Base-by-base conservation (phyloP, 495 filamentous ascomycete species). In the Hypoxylon crocopeplum region DNA sequence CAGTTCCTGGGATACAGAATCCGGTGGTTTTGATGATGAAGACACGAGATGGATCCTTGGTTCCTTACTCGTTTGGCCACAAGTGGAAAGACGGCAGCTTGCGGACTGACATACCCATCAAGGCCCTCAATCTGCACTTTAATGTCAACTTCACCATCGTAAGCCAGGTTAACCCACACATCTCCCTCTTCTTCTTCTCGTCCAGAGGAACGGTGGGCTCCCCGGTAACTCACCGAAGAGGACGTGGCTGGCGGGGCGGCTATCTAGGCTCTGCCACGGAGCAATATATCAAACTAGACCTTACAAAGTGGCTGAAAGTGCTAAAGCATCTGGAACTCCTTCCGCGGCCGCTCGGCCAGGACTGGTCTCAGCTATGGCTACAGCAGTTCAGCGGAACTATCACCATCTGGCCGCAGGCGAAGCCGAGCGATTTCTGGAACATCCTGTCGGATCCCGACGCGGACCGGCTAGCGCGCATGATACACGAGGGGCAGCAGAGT, bases 11-110 rank as follows among this genome's bases (percentile, higher is more conserved):
- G 0, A 98, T 98, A 55, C 77, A 97, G 42, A 96, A 96, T 66
- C 95, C 95, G 0, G 93, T 98, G 1, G 93, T 98, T 1, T 76
- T 98, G 32, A 97, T 98, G 94, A 93, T 88, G 81, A 98, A 98
- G 74, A 89, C 79, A 12, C 78, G 79, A 19, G 80, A 88, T 48
- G 92, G 92, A 1, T 85, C 77, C 1, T 80, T 98, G 1, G 53
- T 67, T 0, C 93, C 93, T 0, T 98, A 96, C 69, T 91, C 87
- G 2, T 97, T 97, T 67, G 93, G 92, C 0, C 90, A 96, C 74
- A 97, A 96, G 75, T 98, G 95, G 95, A 98, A 98, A 73, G 94
- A 98, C 68, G 94, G 95, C 45, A 90, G 85, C 53, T 75, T 98
- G 30, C 86, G 93, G 10, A 98, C 94, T 1, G 94, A 98, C 69